phyloP scores from a whole-genome alignment of 169 alveolate species.

The Plasmodium fragile region DNA sequence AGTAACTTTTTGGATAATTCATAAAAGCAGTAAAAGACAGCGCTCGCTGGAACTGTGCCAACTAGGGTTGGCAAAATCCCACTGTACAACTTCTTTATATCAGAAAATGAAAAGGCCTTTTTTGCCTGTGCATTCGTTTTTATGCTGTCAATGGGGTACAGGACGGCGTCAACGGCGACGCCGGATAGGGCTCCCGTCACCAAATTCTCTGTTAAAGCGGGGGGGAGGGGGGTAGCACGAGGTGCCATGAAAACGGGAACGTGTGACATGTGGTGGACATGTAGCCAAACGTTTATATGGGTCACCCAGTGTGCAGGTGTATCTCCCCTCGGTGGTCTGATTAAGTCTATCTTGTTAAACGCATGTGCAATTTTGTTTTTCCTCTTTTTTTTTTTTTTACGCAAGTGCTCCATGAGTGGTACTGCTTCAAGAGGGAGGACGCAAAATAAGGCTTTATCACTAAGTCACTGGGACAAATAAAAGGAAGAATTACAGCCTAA shows the following conservation, averaged over 20 bases:
- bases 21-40: constrained; percentile 85
- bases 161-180: constrained; percentile 80
- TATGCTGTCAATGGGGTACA: constrained; percentile 85
- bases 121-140: constrained; percentile 85
- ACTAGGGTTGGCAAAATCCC: constrained; percentile 81
- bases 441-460: not conserved
- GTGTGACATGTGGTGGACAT: not conserved
- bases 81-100: constrained; percentile 76
- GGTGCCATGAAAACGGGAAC: not conserved
- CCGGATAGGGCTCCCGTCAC: constrained; percentile 89
- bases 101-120: constrained; percentile 25
- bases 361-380: not conserved
- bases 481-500: not conserved
- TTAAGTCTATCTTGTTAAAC: not conserved
- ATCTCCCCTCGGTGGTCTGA: not conserved
- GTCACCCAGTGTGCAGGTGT: not conserved
- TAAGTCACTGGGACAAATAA: not conserved
- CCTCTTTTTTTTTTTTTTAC: not conserved
- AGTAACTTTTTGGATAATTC: constrained; percentile 82
- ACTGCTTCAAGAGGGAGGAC: not conserved
- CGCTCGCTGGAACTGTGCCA: constrained; percentile 86
- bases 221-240: not conserved
- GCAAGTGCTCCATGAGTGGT: constrained; percentile 35
- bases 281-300: not conserved
- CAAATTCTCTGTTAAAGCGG: constrained; percentile 78